These are phyloP conservation scores for Ophiosphaerella narmari DNA, from an alignment of 2,329 filamentous ascomycete genomes.

Conservation along the genomic window DNA sequence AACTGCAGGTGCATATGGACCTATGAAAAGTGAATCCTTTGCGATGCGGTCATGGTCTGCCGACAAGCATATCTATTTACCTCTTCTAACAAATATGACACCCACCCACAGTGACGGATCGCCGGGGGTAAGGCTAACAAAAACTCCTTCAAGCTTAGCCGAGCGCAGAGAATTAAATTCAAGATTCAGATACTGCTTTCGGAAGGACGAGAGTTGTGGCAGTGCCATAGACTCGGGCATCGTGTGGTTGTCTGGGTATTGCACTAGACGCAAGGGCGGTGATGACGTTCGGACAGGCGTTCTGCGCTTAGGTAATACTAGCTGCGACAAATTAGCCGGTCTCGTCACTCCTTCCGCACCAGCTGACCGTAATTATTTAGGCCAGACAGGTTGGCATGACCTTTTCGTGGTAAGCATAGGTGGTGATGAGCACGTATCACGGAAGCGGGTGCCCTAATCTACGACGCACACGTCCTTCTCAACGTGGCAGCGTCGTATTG, in stretches of 20 bases:
- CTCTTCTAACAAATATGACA: constrained; percentile 88
- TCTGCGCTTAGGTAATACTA: no score
- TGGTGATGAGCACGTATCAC: no score
- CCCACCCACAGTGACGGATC: constrained; percentile 85
- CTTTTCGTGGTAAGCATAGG: no score
- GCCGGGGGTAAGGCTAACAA: constrained; percentile 80
- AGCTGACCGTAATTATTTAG: no score
- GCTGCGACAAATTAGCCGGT: no score
- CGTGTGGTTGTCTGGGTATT: constrained; percentile 1
- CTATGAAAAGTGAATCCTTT: constrained; percentile 55
- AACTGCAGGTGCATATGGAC: constrained; percentile 85
- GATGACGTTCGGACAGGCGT: no score
- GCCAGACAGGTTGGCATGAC: no score
- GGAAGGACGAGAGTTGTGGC: constrained; percentile 54
- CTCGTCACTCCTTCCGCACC: no score
- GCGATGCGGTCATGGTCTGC: constrained; percentile 3
- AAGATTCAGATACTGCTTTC: constrained; percentile 75
- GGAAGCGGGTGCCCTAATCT: no score
- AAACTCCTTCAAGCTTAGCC: constrained; percentile 83
- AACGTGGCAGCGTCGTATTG: not conserved
- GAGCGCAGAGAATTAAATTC: constrained; percentile 84
- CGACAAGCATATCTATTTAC: constrained; percentile 53
- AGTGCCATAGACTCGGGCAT: constrained; percentile 32
- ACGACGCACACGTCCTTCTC: not conserved
- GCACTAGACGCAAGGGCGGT: no score